Base-by-base conservation (phyloP, 768 basidiomycete species). In the Candolleomyces aberdarensis region DNA sequence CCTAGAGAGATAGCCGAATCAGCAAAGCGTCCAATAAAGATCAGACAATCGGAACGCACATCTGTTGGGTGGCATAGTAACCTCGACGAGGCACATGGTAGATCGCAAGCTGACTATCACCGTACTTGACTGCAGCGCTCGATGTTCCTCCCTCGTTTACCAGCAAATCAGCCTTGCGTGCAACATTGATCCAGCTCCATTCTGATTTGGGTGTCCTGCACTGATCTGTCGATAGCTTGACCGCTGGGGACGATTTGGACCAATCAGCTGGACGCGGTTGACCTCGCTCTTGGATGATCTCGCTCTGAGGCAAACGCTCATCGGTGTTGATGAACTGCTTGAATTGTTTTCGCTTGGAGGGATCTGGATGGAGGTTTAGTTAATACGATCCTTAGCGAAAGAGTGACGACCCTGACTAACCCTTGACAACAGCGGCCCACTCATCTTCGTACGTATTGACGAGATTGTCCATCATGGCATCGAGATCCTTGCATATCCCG, bases 401-500 rank as follows among this genome's bases (percentile, higher is more conserved):
- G 17, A 62, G 50, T 0, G 62, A 54, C 31, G 67, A 60, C 43
- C 60, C 61, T 39, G 67, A 60, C 29, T 64, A 62, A 70, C 70
- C 74, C 64, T 76, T 76, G 15, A 90, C 84, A 3, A 88, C 88
- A 13, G 72, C 75, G 2, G 80, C 81, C 89, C 90, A 91, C 71
- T 91, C 89, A 68, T 86, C 85, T 55, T 80, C 76, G 68, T 86
- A 91, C 2, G 86, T 84, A 11, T 81, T 80, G 13, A 92, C 78
- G 3, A 91, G 76, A n/a, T 75, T 72, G 20, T 84, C 77, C 88
- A 91, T 91, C 39, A 85, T 76, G 19, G 73, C 75, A 56, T 91
- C 90, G 9, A 92, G 77, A 46, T 89, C 84, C 19, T 72, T 78
- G 65, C 88, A 89, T 60, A 92, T 89, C 1, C 88, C 87, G 0